phyloP scores from a whole-genome alignment of 2,329 filamentous ascomycete species.

The Lasiodiplodia gonubiensis region DNA sequence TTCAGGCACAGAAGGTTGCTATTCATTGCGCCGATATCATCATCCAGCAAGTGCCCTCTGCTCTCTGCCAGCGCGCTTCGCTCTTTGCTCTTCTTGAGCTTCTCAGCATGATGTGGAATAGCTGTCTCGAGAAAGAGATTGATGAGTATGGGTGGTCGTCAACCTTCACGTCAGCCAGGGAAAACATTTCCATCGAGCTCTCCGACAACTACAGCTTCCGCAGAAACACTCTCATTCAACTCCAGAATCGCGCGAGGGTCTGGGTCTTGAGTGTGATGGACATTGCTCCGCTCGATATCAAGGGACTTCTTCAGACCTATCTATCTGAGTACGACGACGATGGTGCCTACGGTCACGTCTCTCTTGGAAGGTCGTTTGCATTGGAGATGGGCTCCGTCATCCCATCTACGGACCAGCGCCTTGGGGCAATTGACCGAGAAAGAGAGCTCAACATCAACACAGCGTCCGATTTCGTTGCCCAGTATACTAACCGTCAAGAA shows the following conservation, averaged over 20 bases:
- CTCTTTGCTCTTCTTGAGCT: constrained; percentile 92
- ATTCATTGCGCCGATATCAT: constrained; percentile 84
- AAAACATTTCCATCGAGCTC: constrained; percentile 83
- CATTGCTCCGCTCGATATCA: constrained; percentile 88
- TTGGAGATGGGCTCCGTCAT: constrained; percentile 89
- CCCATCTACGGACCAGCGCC: constrained; percentile 81
- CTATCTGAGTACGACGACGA: constrained; percentile 94
- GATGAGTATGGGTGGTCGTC: constrained; percentile 91
- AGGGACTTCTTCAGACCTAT: constrained; percentile 91
- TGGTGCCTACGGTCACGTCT: constrained; percentile 87
- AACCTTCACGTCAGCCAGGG: constrained; percentile 76
- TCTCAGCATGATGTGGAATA: constrained; percentile 91
- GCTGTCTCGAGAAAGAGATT: constrained; percentile 91
- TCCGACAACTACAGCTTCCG: constrained; percentile 90
- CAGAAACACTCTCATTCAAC: constrained; percentile 74
- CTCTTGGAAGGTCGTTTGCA: constrained; percentile 90
- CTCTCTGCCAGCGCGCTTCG: constrained; percentile 86
- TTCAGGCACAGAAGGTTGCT: constrained; percentile 87
- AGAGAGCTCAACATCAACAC: constrained; percentile 82
- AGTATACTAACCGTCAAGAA: constrained; percentile 95
- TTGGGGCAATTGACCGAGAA: constrained; percentile 77
- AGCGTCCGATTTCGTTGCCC: constrained; percentile 92
- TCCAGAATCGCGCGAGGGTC: constrained; percentile 75
- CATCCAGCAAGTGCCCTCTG: constrained; percentile 82
- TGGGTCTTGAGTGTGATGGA: constrained; percentile 85